Evolutionary conservation across 345 rosid genomes (phyloP).

Genomic region (Geranium rotundifolium): DNA sequence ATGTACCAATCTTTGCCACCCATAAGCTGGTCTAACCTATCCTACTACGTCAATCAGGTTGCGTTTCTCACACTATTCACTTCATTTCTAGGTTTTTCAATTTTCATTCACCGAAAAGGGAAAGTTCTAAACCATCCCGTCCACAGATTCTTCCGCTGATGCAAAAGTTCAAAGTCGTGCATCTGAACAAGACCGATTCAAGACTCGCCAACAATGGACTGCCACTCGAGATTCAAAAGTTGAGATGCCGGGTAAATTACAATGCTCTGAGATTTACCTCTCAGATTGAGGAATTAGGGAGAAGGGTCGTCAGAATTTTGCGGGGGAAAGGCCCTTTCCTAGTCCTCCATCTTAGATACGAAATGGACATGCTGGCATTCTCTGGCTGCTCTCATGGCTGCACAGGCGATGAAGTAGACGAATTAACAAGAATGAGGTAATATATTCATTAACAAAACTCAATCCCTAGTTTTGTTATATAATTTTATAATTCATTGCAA

Average conservation of each 20-base stretch:
- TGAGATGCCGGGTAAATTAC: conserved; percentile 85
- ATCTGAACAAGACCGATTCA: conserved; percentile 82
- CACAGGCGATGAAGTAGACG: conserved; percentile 62
- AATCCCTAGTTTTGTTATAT: neutral
- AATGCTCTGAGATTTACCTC: conserved; percentile 68
- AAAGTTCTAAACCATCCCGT: conserved; percentile 11
- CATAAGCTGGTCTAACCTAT: conserved; percentile 83
- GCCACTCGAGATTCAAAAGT: conserved; percentile 71
- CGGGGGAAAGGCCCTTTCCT: conserved; percentile 77
- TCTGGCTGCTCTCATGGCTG: conserved; percentile 96
- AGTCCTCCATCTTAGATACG: conserved; percentile 91
- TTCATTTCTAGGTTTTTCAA: neutral
- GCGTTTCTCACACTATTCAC: conserved; percentile 2
- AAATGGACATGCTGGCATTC: conserved; percentile 98
- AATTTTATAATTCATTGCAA: neutral
- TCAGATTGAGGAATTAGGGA: conserved; percentile 76
- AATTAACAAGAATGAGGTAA: conserved; percentile 80
- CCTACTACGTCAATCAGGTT: conserved; percentile 78
- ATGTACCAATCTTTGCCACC: conserved; percentile 60
- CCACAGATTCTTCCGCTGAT: conserved; percentile 85
- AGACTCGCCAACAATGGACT: conserved; percentile 79
- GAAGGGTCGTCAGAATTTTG: conserved; percentile 52
- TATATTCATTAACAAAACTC: conserved; percentile 5
- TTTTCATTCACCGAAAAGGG: conserved; percentile 1
- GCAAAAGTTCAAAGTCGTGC: conserved; percentile 71